Base-by-base conservation (phyloP, 768 basidiomycete species). In the Paxillus involutus region DNA sequence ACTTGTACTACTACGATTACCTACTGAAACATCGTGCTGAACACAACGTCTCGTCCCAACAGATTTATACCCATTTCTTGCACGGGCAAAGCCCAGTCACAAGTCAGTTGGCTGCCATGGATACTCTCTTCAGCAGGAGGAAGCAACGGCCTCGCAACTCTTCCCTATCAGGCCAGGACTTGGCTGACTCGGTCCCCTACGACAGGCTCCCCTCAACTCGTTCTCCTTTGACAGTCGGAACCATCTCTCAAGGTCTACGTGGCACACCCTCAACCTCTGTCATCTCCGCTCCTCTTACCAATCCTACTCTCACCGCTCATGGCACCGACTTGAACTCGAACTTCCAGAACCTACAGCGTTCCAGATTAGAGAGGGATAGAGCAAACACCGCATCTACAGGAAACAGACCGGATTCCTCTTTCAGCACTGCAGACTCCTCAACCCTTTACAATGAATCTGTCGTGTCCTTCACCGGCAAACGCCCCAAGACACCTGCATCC, bases 201-300 rank as follows among this genome's bases (percentile, higher is more conserved):
- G 86, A 89, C 74, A 82, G 77, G 66, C 76, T 87, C 35, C 76
- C 76, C 19, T 71, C 80, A n/a, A 73, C 80, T 36, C 80, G 80
- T 49, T 80, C 86, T 44, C 88, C 88, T 24, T 62, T 85, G 37
- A 71, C 86, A 37, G 81, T 82, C 46, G 74, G 71, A 21, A 81
- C 81, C 8, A 69, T 80, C 47, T 80, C 76, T 33, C 84, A 86
- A 63, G 82, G 78, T 41, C 68, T 83, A 35, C 76, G 78, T 65
- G 80, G 78, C 48, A 58, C 37, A 44, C 46, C 54, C 1, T 35
- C 49, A 10, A 61, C 60, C 16, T 57, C 71, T 19, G 68, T 59
- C 46, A 92, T 93, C 59, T 91, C 89, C 30, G 91, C 90, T 5
- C 90, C 90, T 8, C 86, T 88, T 62, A 91, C 90, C 24, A 93